These are phyloP conservation scores for Globisporangium carolinianum DNA, from an alignment of 352 stramenopile genomes.

Conservation along the genomic window DNA sequence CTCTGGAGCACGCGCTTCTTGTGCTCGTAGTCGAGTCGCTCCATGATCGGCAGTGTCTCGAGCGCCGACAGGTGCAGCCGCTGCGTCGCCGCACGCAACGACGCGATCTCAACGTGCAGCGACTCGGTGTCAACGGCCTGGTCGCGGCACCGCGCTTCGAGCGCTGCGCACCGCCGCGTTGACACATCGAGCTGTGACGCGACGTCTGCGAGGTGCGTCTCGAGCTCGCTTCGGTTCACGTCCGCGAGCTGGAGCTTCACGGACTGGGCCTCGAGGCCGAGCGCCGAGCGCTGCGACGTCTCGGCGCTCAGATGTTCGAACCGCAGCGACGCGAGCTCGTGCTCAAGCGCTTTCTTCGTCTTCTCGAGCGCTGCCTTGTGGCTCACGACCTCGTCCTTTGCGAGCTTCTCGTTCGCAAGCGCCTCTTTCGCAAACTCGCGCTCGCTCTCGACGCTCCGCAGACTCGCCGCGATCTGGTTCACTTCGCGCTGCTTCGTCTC, in stretches of 20 bases:
- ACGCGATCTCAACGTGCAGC: slow-evolving; percentile 45
- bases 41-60: slow-evolving; percentile 39
- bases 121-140: slow-evolving; percentile 44
- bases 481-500: slow-evolving; percentile 31
- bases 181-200: slow-evolving; percentile 39
- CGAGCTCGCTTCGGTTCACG: slow-evolving; percentile 41
- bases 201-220: slow-evolving; percentile 41
- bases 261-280: slow-evolving; percentile 23
- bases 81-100: slow-evolving; percentile 30
- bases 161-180: slow-evolving; percentile 23
- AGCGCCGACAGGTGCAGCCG: slow-evolving; percentile 46
- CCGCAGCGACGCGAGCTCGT: slow-evolving; percentile 16
- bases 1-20: slow-evolving; percentile 53
- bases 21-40: slow-evolving; percentile 67
- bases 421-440: slow-evolving; percentile 20
- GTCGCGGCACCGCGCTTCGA: slow-evolving; percentile 45
- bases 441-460: slow-evolving; percentile 20
- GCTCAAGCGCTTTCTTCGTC: slow-evolving; percentile 20
- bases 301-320: slow-evolving; percentile 19
- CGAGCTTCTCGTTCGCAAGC: slow-evolving; percentile 18
- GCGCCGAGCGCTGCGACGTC: slow-evolving; percentile 8
- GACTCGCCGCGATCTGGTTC: slow-evolving; percentile 14
- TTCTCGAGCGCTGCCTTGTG: slow-evolving; percentile 15
- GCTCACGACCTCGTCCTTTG: slow-evolving; percentile 17
- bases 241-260: slow-evolving; percentile 57